Evolutionary conservation across 768 basidiomycete genomes (phyloP).

Genomic region (Amanita pseudoporphyria): DNA sequence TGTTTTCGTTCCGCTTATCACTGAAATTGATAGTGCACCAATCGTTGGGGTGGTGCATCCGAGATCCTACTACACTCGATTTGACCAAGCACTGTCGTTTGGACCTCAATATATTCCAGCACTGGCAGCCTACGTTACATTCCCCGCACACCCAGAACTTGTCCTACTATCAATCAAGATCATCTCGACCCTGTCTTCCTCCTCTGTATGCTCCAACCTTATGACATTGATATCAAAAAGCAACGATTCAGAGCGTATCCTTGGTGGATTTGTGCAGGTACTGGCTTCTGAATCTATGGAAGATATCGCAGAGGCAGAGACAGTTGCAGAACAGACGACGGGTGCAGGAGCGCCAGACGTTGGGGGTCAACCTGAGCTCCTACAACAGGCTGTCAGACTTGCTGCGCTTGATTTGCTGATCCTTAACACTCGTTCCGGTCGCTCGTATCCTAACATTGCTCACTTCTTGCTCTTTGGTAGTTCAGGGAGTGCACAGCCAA

Average conservation of each 20-base stretch:
- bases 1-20: slow-evolving; percentile 69
- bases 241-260: slow-evolving; percentile 75
- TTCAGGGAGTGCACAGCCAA: slow-evolving; percentile 46
- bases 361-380: slow-evolving; percentile 32
- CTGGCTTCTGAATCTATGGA: slow-evolving; percentile 53
- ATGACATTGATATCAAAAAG: slow-evolving; percentile 74
- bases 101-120: slow-evolving; percentile 66
- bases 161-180: slow-evolving; percentile 74
- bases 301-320: slow-evolving; percentile 52
- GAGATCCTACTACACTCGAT: slow-evolving; percentile 59
- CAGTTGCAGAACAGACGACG: slow-evolving; percentile 48
- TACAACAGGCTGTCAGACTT: slow-evolving; percentile 63
- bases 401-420: slow-evolving; percentile 78
- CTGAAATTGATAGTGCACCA: slow-evolving; percentile 49
- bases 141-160: slow-evolving; percentile 62
- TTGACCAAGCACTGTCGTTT: slow-evolving; percentile 70
- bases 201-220: slow-evolving; percentile 60
- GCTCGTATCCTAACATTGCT: slow-evolving; percentile 71
- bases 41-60: slow-evolving; percentile 48
- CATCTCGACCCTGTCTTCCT: slow-evolving; percentile 54
- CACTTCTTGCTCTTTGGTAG: slow-evolving; percentile 82
- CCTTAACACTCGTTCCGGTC: slow-evolving; percentile 54
- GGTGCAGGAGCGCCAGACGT: slow-evolving; percentile 66
- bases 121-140: slow-evolving; percentile 72
- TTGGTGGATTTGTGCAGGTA: slow-evolving; percentile 65